Percentiles rank a stretch among this genome's conserved stretches.
Evolutionary conservation across 2,329 filamentous ascomycete genomes (phyloP).

Genomic region (Stachybotrys chlorohalonatus): DNA sequence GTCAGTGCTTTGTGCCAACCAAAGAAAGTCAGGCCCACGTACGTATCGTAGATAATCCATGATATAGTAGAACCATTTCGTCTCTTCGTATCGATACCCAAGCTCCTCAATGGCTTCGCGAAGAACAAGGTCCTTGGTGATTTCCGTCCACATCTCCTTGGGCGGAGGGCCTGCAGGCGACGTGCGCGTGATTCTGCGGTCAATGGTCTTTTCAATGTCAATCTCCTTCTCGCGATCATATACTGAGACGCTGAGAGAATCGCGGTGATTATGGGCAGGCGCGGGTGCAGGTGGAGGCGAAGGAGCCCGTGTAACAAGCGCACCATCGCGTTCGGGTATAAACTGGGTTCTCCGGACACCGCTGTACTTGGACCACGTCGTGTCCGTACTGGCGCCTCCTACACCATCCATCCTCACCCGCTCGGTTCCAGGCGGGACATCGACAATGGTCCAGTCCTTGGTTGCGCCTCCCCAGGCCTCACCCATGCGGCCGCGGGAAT

Average conservation of each 20-base stretch:
- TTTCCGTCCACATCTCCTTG: constrained; percentile 86
- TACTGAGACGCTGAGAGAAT: constrained; percentile 36
- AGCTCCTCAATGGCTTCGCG: constrained; percentile 77
- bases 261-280: constrained; percentile 17
- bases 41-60: constrained; percentile 85
- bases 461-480: constrained; percentile 69
- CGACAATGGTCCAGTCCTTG: constrained; percentile 71
- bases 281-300: constrained; percentile 10
- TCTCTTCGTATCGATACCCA: constrained; percentile 88
- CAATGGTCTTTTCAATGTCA: constrained; percentile 47
- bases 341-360: constrained; percentile 69
- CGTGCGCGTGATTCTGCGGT: constrained; percentile 34
- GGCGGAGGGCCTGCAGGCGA: constrained; percentile 32
- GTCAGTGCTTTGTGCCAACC: constrained; percentile 19
- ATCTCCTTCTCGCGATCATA: constrained; percentile 37
- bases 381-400: constrained; percentile 65
- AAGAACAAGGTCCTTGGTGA: constrained; percentile 84
- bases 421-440: constrained; percentile 76
- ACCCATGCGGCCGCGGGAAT: constrained; percentile 55
- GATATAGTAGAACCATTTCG: constrained; percentile 81
- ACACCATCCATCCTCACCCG: constrained; percentile 74
- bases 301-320: constrained; percentile 6
- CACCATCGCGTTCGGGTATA: constrained; percentile 55
- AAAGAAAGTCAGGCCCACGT: constrained; percentile 31
- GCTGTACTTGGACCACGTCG: constrained; percentile 72